Conservation (phyloP, 1,284 basidiomycete species). For the Puccinia horiana region DNA sequence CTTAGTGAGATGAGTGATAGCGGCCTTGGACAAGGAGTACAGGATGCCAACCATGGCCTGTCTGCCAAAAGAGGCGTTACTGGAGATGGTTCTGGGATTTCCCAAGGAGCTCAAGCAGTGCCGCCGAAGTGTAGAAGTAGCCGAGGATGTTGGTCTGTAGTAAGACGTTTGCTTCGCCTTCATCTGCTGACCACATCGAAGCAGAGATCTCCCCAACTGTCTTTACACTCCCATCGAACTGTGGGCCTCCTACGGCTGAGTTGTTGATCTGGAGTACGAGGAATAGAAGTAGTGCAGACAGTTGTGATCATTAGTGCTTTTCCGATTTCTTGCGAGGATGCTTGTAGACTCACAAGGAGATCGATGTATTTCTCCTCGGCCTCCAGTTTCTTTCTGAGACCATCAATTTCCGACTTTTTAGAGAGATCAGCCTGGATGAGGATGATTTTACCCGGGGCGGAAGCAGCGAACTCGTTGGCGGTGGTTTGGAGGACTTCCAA, state of each 20-base stretch:
- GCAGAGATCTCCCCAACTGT: not conserved
- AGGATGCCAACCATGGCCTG: constrained; percentile 28
- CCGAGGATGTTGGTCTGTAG: constrained; percentile 43
- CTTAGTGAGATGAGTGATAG: constrained; percentile 44
- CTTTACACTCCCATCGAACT: not conserved
- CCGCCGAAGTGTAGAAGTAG: constrained; percentile 35
- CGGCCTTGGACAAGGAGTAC: constrained; percentile 38
- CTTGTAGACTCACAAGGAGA: not conserved
- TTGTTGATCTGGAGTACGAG: constrained; percentile 13
- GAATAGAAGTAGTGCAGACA: not conserved
- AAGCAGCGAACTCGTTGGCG: constrained; percentile 12
- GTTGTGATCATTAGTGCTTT: no score
- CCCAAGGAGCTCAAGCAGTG: constrained; percentile 33
- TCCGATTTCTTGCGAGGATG: not conserved
- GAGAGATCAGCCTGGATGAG: constrained; percentile 36
- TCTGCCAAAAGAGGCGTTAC: constrained; percentile 39
- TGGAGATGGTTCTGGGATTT: constrained; percentile 46
- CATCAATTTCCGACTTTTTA: constrained; percentile 7
- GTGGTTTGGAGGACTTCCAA: constrained; percentile 23
- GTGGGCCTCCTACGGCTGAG: constrained; percentile 16
- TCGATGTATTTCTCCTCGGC: constrained; percentile 41
- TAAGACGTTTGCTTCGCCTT: constrained; percentile 12
- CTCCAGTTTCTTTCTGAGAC: constrained; percentile 30
- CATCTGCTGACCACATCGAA: constrained; percentile 29
- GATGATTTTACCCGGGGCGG: constrained; percentile 16